Conservation (phyloP, 2,329 filamentous ascomycete genomes). For the Diaporthe caulivora region DNA sequence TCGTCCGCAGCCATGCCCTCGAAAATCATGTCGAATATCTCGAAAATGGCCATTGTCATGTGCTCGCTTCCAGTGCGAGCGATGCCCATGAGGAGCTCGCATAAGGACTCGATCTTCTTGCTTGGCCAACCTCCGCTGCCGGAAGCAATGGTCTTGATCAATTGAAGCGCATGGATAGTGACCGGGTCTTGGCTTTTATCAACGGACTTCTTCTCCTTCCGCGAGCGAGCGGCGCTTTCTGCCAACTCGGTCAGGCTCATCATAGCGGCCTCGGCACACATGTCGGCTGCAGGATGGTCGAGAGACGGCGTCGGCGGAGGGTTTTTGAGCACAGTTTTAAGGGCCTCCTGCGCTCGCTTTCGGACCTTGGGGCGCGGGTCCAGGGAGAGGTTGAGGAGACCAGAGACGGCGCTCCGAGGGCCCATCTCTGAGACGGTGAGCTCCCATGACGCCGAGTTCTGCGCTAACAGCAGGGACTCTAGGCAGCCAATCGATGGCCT, state of each 20-base stretch:
- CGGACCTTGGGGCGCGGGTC: constrained; percentile 94
- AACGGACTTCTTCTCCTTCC: constrained; percentile 76
- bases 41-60: constrained; percentile 95
- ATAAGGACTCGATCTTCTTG: constrained; percentile 92
- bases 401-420: constrained; percentile 87
- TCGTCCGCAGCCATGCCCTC: constrained; percentile 89
- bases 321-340: constrained; percentile 84
- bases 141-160: constrained; percentile 89
- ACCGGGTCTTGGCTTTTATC: constrained; percentile 79
- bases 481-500: constrained; percentile 92
- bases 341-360: constrained; percentile 90
- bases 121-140: constrained; percentile 96
- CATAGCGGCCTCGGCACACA: constrained; percentile 93
- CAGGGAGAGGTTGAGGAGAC: constrained; percentile 84
- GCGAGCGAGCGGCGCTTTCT: constrained; percentile 69
- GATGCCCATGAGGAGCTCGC: constrained; percentile 89
- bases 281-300: constrained; percentile 94
- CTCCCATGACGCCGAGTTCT: constrained; percentile 90
- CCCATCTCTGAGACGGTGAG: constrained; percentile 85
- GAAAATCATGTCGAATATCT: constrained; percentile 98
- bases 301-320: constrained; percentile 92
- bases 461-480: constrained; percentile 89
- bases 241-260: constrained; percentile 83
- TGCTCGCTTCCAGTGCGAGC: constrained; percentile 93
- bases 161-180: constrained; percentile 90